phyloP scores from a whole-genome alignment of 2,329 filamentous ascomycete genomes.

The Delphinella strobiligena region DNA sequence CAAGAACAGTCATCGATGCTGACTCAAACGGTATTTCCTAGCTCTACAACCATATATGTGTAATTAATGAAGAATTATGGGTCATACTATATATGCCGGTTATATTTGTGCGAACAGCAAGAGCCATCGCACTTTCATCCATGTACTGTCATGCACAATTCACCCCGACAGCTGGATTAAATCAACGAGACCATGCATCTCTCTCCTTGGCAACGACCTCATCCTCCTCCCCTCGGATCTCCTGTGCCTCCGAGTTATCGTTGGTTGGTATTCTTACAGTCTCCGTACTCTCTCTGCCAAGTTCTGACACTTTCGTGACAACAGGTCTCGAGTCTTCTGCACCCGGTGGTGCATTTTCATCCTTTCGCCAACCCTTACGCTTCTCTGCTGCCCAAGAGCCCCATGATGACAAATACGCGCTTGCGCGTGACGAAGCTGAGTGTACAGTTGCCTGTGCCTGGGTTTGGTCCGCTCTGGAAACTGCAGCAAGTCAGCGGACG shows the following conservation, averaged over 20 bases:
- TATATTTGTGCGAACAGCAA: no score
- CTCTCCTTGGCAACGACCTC: background rate
- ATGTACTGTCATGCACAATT: no score
- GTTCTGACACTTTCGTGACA: conserved; percentile 7
- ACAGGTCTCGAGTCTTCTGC: conserved; percentile 1
- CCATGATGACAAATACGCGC: conserved; percentile 53
- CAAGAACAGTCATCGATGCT: no score
- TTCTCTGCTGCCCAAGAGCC: conserved; percentile 61
- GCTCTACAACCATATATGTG: no score
- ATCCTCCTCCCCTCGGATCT: background rate
- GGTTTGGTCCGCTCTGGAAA: conserved; percentile 35
- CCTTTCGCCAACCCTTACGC: conserved; percentile 35
- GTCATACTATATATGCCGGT: no score
- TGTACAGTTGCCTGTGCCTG: conserved; percentile 43
- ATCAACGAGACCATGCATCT: background rate
- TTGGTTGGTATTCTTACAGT: background rate
- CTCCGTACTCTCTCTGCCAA: conserved; percentile 1
- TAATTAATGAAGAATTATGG: no score
- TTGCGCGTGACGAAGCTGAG: conserved; percentile 43
- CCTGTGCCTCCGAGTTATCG: background rate
- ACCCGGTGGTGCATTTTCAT: background rate
- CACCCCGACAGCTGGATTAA: no score
- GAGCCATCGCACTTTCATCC: no score
- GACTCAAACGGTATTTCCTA: no score
- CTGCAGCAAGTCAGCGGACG: conserved; percentile 2